Base-by-base conservation (phyloP, 1,284 basidiomycete species). In the Trichosporon asahii region DNA sequence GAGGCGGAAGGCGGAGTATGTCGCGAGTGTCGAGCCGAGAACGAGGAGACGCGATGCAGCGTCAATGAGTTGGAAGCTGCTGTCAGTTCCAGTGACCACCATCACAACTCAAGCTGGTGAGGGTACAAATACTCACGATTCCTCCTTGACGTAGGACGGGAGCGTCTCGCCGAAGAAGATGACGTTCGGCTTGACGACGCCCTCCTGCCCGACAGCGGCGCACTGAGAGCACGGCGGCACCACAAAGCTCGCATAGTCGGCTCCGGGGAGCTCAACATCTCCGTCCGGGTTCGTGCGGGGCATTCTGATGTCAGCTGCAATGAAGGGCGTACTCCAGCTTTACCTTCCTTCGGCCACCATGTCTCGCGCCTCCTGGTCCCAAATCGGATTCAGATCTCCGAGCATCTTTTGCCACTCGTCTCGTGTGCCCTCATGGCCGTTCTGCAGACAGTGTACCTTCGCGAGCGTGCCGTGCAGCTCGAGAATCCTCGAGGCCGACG, bases 391-490 rank as follows among this genome's bases (percentile, higher is more conserved):
- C 25, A 89, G 84, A 2, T 78, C 77, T 6, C 90, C 89, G 29
- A 97, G 84, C 81, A 87, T 86, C 37, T 88, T 86, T 79, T 98
- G 95, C 78, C 93, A 96, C 0, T 81, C 83, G 55, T 89, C 86
- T 44, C 95, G 86, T 49, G 89, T 86, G 31, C 90, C 85, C 21
- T 85, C 80, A 75, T 95, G 94, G 0, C 89, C 89, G 67, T 87
- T 85, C 71, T 85, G 87, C n/a, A 81, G 70, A 78, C 94, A 95
- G 73, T 89, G 88, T 1, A 95, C 90, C 74, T 87, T 92, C 77
- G 93, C 91, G 4, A 98, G 83, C 8, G 91, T 94, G 23, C 94
- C 95, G 80, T 98, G 94, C 9, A 98, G 86, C 79, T 96, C 93
- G 33, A 96, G 85, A 66, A 95, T 90, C 57, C 29, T 61, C 7